phyloP scores from a whole-genome alignment of 805 yeast genomes.

The Torulaspora delbrueckii region DNA sequence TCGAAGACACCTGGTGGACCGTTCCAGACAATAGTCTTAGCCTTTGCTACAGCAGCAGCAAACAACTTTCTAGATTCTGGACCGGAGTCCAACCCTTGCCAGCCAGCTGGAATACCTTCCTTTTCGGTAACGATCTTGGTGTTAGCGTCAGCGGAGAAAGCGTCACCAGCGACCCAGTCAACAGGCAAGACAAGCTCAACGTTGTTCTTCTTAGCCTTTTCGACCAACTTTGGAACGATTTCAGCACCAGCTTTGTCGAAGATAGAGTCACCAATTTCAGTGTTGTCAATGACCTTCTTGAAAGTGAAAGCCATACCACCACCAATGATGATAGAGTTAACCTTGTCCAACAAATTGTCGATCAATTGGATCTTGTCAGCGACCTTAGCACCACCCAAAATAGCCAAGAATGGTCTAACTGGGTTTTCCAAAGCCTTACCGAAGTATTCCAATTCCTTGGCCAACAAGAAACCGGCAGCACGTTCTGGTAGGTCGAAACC shows the following conservation, averaged over 20 bases:
- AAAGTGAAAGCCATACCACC: slow-evolving; percentile 99
- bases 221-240: slow-evolving; percentile 86
- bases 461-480: slow-evolving; percentile 98
- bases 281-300: slow-evolving; percentile 83
- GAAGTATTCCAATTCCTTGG: slow-evolving; percentile 94
- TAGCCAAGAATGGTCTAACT: slow-evolving; percentile 95
- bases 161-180: slow-evolving; percentile 94
- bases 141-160: slow-evolving; percentile 86
- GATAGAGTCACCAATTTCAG: slow-evolving; percentile 87
- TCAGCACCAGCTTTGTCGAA: slow-evolving; percentile 93
- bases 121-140: slow-evolving; percentile 78
- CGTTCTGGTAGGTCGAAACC: slow-evolving; percentile 93
- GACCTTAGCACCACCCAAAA: slow-evolving; percentile 99
- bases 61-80: slow-evolving; percentile 80
- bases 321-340: slow-evolving; percentile 88
- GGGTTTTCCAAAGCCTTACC: slow-evolving; percentile 99
- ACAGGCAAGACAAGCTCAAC: slow-evolving; percentile 93
- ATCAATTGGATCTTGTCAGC: slow-evolving; percentile 98
- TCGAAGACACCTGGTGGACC: slow-evolving; percentile 99
- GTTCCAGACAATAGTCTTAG: slow-evolving; percentile 99
- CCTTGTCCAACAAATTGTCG: slow-evolving; percentile 95
- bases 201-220: slow-evolving; percentile 92
- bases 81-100: slow-evolving; percentile 97
- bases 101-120: slow-evolving; percentile 89
- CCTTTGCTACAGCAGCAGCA: slow-evolving; percentile 76